Evolutionary conservation across 2,329 filamentous ascomycete species (phyloP).

Genomic region (Arthroderma sp.): DNA sequence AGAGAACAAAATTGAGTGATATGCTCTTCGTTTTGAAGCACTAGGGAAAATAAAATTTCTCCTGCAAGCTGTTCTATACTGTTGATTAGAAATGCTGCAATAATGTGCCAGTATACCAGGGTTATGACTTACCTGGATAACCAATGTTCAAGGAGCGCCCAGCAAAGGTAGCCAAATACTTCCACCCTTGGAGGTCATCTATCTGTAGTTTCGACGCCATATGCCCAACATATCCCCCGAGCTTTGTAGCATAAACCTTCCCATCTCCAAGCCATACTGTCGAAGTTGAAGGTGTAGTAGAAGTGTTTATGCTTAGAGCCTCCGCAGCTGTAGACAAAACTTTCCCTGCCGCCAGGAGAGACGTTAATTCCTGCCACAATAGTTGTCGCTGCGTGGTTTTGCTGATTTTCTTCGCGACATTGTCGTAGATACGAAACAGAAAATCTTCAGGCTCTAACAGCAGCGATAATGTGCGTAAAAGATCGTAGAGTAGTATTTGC

Average conservation of each 20-base stretch:
- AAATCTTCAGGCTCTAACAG: constrained; percentile 34
- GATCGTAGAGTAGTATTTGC: constrained; percentile 22
- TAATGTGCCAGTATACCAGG: not conserved
- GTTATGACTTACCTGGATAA: constrained; percentile 46
- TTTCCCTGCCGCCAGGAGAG: constrained; percentile 46
- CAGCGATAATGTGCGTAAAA: constrained; percentile 24
- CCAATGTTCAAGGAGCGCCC: constrained; percentile 56
- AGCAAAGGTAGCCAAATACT: constrained; percentile 32
- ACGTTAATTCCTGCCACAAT: constrained; percentile 52
- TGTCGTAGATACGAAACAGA: constrained; percentile 32
- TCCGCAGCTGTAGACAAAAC: constrained; percentile 47
- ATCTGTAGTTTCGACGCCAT: constrained; percentile 32
- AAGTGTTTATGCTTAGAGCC: constrained; percentile 29
- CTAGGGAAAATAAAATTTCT: constrained; percentile 26
- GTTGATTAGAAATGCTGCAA: constrained; percentile 9
- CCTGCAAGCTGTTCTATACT: constrained; percentile 27
- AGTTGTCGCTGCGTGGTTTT: constrained; percentile 36
- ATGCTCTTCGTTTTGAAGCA: constrained; percentile 20
- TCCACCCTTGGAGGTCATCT: constrained; percentile 18
- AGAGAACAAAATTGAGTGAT: constrained; percentile 24
- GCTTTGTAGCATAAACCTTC: constrained; percentile 54
- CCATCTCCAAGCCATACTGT: constrained; percentile 53
- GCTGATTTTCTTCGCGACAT: constrained; percentile 28
- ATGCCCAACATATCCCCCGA: constrained; percentile 49
- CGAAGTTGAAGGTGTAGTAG: constrained; percentile 14